Conservation (phyloP, 352 stramenopile species). For the Globisporangium okanoganense region DNA sequence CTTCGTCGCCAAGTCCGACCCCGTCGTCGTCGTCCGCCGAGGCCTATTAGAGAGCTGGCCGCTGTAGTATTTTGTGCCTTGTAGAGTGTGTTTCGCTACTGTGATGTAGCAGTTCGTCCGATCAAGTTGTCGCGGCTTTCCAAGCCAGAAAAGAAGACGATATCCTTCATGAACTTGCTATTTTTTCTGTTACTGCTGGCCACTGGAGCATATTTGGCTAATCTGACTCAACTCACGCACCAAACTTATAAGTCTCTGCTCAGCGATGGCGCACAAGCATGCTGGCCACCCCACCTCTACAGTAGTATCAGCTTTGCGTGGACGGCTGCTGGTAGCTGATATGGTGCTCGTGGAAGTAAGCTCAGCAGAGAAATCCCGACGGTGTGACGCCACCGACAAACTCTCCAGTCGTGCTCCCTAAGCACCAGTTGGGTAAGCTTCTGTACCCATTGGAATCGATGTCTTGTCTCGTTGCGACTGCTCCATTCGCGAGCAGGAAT, state of each 20-base stretch:
- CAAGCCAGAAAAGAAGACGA: background rate
- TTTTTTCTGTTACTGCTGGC: background rate
- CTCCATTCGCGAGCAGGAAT: too few relatives aligned
- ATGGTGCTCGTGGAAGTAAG: too few relatives aligned
- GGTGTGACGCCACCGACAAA: too few relatives aligned
- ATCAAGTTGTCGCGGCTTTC: background rate
- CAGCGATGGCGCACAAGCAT: background rate
- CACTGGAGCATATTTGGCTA: too few relatives aligned
- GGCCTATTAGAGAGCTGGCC: background rate
- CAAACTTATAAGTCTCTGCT: background rate
- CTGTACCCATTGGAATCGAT: too few relatives aligned
- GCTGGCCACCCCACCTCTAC: too few relatives aligned
- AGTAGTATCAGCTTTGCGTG: too few relatives aligned
- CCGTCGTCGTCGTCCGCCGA: background rate
- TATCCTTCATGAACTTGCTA: background rate
- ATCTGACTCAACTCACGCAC: background rate
- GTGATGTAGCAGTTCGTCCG: background rate
- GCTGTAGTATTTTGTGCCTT: background rate
- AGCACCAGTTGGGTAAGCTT: too few relatives aligned
- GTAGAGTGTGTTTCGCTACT: background rate
- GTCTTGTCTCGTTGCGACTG: too few relatives aligned
- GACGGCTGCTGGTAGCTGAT: too few relatives aligned
- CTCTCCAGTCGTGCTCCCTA: too few relatives aligned
- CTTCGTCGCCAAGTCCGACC: background rate
- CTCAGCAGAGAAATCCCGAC: too few relatives aligned